Percentiles rank a stretch among this genome's conserved stretches.
These are phyloP conservation scores for Naumovozyma baii DNA, from an alignment of 805 yeast genomes.

Conservation along the genomic window DNA sequence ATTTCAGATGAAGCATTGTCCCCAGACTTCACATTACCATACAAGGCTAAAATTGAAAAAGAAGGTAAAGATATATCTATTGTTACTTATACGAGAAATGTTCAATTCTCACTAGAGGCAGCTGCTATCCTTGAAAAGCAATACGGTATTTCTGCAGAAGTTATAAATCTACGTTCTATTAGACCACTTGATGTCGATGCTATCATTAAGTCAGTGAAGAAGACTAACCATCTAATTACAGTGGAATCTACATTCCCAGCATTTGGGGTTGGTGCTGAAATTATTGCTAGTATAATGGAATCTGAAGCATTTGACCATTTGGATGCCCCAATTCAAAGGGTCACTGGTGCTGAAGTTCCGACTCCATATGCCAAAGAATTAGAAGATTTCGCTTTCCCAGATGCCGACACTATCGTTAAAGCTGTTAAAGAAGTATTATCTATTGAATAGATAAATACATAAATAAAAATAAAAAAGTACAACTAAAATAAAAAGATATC, in stretches of 20 bases:
- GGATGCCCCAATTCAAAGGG: slow-evolving; percentile 97
- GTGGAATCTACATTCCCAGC: slow-evolving; percentile 98
- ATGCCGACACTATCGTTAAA: slow-evolving; percentile 77
- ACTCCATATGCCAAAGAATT: slow-evolving; percentile 95
- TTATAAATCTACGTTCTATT: slow-evolving; percentile 89
- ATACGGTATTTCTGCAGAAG: slow-evolving; percentile 85
- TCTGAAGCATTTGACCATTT: slow-evolving; percentile 95
- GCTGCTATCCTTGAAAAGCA: slow-evolving; percentile 79
- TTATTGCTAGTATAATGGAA: slow-evolving; percentile 96
- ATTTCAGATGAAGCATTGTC: slow-evolving; percentile 82
- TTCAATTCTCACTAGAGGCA: slow-evolving; percentile 75
- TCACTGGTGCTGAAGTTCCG: slow-evolving; percentile 99
- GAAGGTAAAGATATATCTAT: slow-evolving; percentile 87
- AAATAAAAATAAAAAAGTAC: too few species aligned
- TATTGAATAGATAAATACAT: slow-evolving; percentile 33
- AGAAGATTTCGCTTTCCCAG: slow-evolving; percentile 99
- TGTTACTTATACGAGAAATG: slow-evolving; percentile 88
- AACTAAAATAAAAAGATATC: neutral
- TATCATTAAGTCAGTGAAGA: slow-evolving; percentile 79
- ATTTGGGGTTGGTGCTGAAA: slow-evolving; percentile 97
- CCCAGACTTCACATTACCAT: slow-evolving; percentile 83
- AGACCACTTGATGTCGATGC: slow-evolving; percentile 91
- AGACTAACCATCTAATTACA: slow-evolving; percentile 91
- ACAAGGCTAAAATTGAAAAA: slow-evolving; percentile 88
- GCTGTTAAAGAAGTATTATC: slow-evolving; percentile 76